A percentile compares a stretch with the other conserved stretches of the same genome.
Conservation (phyloP, 352 stramenopile genomes). For the Pythium insidiosum region DNA sequence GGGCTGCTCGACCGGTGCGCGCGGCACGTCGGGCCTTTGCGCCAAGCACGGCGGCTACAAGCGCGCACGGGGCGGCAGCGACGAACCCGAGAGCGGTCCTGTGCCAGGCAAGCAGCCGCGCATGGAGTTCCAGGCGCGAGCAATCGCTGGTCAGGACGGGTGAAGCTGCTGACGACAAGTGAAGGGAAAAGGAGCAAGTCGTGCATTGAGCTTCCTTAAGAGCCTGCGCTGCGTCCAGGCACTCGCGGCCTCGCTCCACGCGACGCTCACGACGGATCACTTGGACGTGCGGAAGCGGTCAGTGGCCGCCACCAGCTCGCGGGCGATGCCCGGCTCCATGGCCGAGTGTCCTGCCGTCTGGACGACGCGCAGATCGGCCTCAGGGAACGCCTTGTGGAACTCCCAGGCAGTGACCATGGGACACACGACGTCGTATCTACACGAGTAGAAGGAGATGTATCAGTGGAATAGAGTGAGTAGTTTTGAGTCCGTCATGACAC, state of each 20-base stretch:
- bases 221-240: not conserved
- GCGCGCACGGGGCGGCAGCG: not conserved
- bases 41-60: slow-evolving; percentile 81
- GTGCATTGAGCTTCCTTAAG: too few relatives aligned
- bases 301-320: slow-evolving; percentile 30
- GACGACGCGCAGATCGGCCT: slow-evolving; percentile 35
- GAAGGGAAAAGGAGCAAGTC: too few relatives aligned
- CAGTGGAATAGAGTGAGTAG: not conserved
- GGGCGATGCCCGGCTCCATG: slow-evolving; percentile 31
- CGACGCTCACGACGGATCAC: too few relatives aligned
- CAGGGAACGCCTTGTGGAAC: slow-evolving; percentile 47
- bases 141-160: not conserved
- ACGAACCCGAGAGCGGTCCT: not conserved
- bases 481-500: not conserved
- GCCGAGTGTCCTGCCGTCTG: slow-evolving; percentile 43
- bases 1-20: slow-evolving; percentile 65
- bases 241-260: too few relatives aligned
- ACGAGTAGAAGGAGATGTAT: not conserved
- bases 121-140: slow-evolving; percentile 9
- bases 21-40: slow-evolving; percentile 65
- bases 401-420: slow-evolving; percentile 57
- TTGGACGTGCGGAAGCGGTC: slow-evolving; percentile 21
- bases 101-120: slow-evolving; percentile 10
- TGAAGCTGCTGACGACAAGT: not conserved
- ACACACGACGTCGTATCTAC: slow-evolving; percentile 60